Conservation (phyloP, 2,329 filamentous ascomycete species). For the Neonectria punicea region DNA sequence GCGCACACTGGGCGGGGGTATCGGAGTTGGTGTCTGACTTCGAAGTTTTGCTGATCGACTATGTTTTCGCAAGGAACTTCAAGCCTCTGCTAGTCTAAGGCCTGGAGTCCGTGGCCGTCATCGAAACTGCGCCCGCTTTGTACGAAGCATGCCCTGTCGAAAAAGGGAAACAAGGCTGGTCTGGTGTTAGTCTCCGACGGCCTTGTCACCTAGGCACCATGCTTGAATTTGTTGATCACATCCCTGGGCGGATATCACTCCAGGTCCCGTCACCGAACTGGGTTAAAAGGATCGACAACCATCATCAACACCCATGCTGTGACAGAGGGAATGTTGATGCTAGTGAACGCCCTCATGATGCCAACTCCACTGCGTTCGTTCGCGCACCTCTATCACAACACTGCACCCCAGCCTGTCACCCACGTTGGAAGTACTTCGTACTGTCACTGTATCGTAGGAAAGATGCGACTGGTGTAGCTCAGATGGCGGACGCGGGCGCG, state of each 20-base stretch:
- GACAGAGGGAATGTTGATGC: conserved; percentile 11
- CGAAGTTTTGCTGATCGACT: neutral
- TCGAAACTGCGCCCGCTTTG: neutral
- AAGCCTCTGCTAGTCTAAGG: neutral
- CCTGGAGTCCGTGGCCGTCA: neutral
- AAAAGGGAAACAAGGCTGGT: conserved; percentile 5
- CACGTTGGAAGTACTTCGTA: neutral
- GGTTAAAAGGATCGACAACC: conserved; percentile 20
- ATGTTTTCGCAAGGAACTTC: neutral
- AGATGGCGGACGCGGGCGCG: conserved; percentile 5
- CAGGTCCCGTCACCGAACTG: conserved; percentile 1
- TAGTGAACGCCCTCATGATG: conserved; percentile 13
- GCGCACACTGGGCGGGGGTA: conserved; percentile 17
- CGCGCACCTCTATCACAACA: conserved; percentile 18
- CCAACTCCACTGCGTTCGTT: conserved; percentile 14
- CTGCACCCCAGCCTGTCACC: conserved; percentile 12
- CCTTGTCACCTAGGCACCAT: neutral
- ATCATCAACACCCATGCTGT: conserved; percentile 8
- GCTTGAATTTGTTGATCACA: conserved; percentile 14
- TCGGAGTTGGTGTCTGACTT: conserved; percentile 13
- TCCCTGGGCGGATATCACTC: conserved; percentile 12
- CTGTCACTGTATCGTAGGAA: conserved; percentile 1
- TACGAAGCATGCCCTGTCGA: neutral
- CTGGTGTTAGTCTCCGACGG: conserved; percentile 7
- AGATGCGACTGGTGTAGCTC: conserved; percentile 5